Conservation (phyloP, 352 stramenopile species). For the Sclerospora graminicola region DNA sequence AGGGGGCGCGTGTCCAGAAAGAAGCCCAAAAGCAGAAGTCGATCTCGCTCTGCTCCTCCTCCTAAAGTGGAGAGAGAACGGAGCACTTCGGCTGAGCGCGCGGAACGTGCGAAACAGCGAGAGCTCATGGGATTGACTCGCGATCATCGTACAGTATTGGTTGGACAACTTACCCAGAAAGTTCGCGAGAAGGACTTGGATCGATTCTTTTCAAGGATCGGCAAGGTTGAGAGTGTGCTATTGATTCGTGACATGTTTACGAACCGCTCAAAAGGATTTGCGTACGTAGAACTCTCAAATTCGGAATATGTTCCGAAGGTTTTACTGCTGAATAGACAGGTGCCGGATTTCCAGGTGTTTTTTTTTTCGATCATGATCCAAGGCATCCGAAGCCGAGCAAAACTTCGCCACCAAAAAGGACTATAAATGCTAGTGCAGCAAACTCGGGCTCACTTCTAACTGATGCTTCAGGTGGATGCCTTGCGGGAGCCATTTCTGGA, state of each 20-base stretch:
- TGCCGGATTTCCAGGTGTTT: conserved; percentile 94
- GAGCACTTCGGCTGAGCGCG: conserved; percentile 72
- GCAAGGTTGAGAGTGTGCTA: conserved; percentile 91
- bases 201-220: conserved; percentile 87
- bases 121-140: conserved; percentile 90
- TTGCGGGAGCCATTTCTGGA: conserved; percentile 11
- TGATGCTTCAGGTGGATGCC: conserved; percentile 7
- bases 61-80: conserved; percentile 34
- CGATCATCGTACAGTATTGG: conserved; percentile 95
- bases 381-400: conserved; percentile 94
- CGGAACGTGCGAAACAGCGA: conserved; percentile 68
- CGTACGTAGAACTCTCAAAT: conserved; percentile 94
- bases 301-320: conserved; percentile 93
- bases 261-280: conserved; percentile 94
- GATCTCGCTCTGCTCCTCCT: conserved; percentile 18
- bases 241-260: conserved; percentile 94
- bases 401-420: conserved; percentile 91
- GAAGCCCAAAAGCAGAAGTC: conserved; percentile 24
- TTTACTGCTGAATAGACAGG: conserved; percentile 85
- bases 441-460: conserved; percentile 9
- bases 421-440: conserved; percentile 34
- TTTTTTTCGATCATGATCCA: conserved; percentile 97
- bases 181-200: conserved; percentile 88
- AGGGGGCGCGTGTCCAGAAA: conserved; percentile 21
- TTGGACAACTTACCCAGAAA: conserved; percentile 93